Base-by-base conservation (phyloP, 2,329 filamentous ascomycete species). In the Pseudonectria foliicola region DNA sequence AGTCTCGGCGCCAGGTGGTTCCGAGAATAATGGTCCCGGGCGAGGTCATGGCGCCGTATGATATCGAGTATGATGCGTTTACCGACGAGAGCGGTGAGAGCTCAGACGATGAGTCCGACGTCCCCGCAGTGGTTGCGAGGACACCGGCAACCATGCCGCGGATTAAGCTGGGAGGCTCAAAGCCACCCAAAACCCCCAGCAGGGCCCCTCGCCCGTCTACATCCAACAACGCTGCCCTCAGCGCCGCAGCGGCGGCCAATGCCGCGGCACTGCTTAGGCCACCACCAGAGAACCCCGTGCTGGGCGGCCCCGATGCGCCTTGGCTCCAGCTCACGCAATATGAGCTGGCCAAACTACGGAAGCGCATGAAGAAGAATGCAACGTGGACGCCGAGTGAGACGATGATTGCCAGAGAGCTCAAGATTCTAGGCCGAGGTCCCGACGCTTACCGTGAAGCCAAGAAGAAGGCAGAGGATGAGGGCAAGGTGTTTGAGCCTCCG, bases 361-460 rank as follows among this genome's bases (percentile, higher is more conserved):
- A 92, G 62, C 73, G 82, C 13, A 92, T 92, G 85, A 92, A 92
- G 72, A 92, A 92, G 69, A 92, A 92, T 52, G 82, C 85, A 0
- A 80, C 85, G 4, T 92, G 85, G 85, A 80, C 77, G 3, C 85
- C 85, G 0, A 89, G 83, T 43, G 82, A 86, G 49, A 89, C 85
- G 0, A 92, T 92, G 85, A 85, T 90, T 44, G 76, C 82, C 12
- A 71, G 85, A 21, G 85, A 90, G 59, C 72, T 92, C 1, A 83
- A 83, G 55, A 68, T 69, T 13, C 70, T 86, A 13, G 80, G 80
- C 2, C 78, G 85, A 29, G 79, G 79, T 3, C 68, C 76, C 12
- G 77, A 80, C 34, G 74, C 74, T 6, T 82, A 73, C 48, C 68
- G 64, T 28, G 68, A 68, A 29, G 80, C 80, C 6, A 78, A 79